Evolutionary conservation across 2,329 filamentous ascomycete species (phyloP).

Genomic region (Lojkania enalia): DNA sequence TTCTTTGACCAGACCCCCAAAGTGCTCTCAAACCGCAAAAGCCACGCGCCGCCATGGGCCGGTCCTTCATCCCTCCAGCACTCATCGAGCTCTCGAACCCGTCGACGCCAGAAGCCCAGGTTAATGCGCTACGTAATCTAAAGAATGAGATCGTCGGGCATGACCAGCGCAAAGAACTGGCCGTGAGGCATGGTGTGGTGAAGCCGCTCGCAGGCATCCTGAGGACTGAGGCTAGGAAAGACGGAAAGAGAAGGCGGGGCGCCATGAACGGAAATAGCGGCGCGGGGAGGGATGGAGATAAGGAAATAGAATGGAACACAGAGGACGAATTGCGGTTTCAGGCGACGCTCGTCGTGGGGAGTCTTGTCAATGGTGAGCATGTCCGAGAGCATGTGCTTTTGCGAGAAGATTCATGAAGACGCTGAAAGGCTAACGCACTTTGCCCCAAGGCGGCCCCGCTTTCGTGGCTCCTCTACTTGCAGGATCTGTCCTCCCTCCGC

Average conservation of each 20-base stretch:
- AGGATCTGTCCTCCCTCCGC: constrained; percentile 66
- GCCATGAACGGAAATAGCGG: constrained; percentile 43
- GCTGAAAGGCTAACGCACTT: neutral
- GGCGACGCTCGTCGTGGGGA: constrained; percentile 81
- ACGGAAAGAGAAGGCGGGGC: constrained; percentile 55
- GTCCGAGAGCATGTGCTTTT: neutral
- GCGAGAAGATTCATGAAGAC: constrained; percentile 12
- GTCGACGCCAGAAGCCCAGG: constrained; percentile 44
- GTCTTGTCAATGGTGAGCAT: constrained; percentile 76
- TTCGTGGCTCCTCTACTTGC: constrained; percentile 77
- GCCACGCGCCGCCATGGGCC: constrained; percentile 34
- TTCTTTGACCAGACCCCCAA: neutral
- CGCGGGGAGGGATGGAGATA: constrained; percentile 17
- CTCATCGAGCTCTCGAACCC: constrained; percentile 45
- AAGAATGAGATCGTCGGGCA: constrained; percentile 93
- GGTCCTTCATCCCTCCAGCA: constrained; percentile 39
- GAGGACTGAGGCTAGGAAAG: constrained; percentile 47
- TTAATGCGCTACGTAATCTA: constrained; percentile 67
- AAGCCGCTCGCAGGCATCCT: constrained; percentile 62
- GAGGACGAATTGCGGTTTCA: constrained; percentile 73
- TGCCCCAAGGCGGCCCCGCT: constrained; percentile 69
- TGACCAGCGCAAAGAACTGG: constrained; percentile 80
- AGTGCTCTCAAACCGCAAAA: neutral
- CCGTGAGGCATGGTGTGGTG: constrained; percentile 71
- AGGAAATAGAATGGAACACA: constrained; percentile 53